These are phyloP conservation scores for Plasmodium knowlesi DNA, from an alignment of 169 alveolate genomes.

Conservation along the genomic window DNA sequence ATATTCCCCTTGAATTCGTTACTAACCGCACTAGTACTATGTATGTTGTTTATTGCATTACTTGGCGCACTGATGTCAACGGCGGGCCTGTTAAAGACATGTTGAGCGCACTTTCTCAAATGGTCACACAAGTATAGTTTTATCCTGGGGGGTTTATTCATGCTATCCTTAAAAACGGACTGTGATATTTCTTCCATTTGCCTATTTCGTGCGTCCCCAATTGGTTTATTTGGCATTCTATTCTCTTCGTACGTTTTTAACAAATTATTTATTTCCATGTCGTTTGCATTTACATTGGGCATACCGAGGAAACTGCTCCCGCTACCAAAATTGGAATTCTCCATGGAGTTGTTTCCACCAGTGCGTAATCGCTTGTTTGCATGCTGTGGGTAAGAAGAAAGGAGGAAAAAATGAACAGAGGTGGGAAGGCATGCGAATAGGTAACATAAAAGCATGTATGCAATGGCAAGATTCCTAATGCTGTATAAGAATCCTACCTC, in stretches of 20 bases:
- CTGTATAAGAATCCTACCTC: constrained; percentile 17
- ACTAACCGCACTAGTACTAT: background rate
- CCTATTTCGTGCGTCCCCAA: constrained; percentile 6
- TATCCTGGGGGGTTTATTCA: constrained; percentile 33
- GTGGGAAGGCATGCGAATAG: background rate
- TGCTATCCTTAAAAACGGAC: constrained; percentile 9
- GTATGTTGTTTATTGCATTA: background rate
- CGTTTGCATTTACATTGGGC: background rate
- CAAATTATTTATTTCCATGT: constrained; percentile 14
- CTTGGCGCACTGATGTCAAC: background rate
- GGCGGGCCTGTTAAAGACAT: constrained; percentile 78
- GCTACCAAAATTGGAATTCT: background rate
- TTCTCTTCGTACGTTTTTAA: constrained; percentile 35
- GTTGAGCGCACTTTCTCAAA: constrained; percentile 81
- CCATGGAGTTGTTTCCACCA: constrained; percentile 1
- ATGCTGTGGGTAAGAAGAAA: constrained; percentile 31
- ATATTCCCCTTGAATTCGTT: background rate
- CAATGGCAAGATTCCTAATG: background rate
- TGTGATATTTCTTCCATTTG: constrained; percentile 40
- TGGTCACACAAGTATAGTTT: constrained; percentile 81
- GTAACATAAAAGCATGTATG: background rate
- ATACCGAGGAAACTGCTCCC: background rate
- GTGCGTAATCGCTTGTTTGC: constrained; percentile 42
- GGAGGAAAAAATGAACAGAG: background rate
- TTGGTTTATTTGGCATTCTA: background rate